Conservation (phyloP, 2,329 filamentous ascomycete species). For the Aspergillus sp. region DNA sequence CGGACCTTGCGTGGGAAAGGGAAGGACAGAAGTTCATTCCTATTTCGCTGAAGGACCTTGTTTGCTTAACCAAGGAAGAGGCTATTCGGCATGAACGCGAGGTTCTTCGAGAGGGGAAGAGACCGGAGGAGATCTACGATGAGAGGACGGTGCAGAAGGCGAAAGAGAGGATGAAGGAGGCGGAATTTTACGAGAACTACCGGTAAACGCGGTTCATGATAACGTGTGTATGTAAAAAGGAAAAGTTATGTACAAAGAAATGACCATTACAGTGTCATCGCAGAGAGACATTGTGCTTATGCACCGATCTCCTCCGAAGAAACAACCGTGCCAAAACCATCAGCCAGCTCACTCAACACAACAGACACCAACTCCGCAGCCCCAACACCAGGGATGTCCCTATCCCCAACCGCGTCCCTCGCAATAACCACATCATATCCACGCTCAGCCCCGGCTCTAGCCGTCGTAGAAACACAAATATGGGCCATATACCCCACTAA, state of each 20-base stretch:
- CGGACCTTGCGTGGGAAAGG: constrained; percentile 53
- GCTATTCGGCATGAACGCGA: constrained; percentile 71
- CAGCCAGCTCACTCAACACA: constrained; percentile 53
- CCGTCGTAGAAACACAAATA: constrained; percentile 58
- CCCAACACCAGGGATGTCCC: constrained; percentile 57
- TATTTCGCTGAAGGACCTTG: constrained; percentile 63
- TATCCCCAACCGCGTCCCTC: constrained; percentile 58
- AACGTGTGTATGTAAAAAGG: background rate
- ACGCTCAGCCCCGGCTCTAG: constrained; percentile 52
- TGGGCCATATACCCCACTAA: constrained; percentile 45
- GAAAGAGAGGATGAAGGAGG: constrained; percentile 60
- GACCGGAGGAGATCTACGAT: constrained; percentile 67
- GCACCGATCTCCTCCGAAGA: constrained; percentile 41
- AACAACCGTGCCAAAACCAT: constrained; percentile 58
- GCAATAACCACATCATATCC: constrained; percentile 59
- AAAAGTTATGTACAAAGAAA: background rate
- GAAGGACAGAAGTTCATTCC: constrained; percentile 71
- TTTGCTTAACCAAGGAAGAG: constrained; percentile 92
- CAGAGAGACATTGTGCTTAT: background rate
- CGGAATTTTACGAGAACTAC: constrained; percentile 49
- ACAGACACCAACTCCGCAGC: constrained; percentile 45
- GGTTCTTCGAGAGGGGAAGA: constrained; percentile 63
- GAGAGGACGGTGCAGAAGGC: constrained; percentile 60
- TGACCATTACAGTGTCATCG: background rate
- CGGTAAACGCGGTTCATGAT: constrained; percentile 25